Evolutionary conservation across 2,329 filamentous ascomycete species (phyloP), one percentile per base, ranked within the genome.

Genomic region (Stachybotrys chartarum): DNA sequence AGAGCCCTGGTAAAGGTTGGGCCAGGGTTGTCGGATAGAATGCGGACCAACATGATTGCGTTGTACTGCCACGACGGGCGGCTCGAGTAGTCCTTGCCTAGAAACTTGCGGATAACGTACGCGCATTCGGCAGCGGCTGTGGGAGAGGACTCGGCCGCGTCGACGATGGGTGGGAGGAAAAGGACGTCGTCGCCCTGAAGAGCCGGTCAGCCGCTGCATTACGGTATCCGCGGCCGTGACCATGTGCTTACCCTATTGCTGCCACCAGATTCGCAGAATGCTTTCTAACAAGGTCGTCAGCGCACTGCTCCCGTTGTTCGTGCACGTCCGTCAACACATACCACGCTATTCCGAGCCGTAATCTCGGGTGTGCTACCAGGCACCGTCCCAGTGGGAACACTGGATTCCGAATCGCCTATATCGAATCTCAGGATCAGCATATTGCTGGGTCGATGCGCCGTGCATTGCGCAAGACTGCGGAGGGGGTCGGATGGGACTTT

Each of bases 1-100:
- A 97, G 72, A 69, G 96, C 92, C 61, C 88, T 83, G n/a, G 93
- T 96, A 66, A 99, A 99, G 1, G 85, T 91, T 54, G 82, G 80
- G 32, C 93, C 93, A 0, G 94, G 94, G 69, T 99, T 97, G 70
- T 97, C 92, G 63, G 86, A 81, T 61, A 99, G 77, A 66, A 99
- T 99, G 58, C 93, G 87, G 62, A 95, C 79, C 55, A 99, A 82
- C 94, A 97, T 97, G 66, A 97, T 85, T 59, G 91, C 88, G 74
- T 97, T 97, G 79, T 97, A 97, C 72, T 97, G 93, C 62, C 86
- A 85, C 64, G 88, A 85, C 10, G 90, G 78, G 50, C 76, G 77
- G 30, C 72, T 68, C 63, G 72, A 84, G 72, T 90, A 85, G 50
- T 92, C 88, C 61, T 85, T 87, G 63, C 84, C 80, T 57, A 99